Evolutionary conservation across 768 basidiomycete genomes (phyloP).

Genomic region (Suillus placidus): DNA sequence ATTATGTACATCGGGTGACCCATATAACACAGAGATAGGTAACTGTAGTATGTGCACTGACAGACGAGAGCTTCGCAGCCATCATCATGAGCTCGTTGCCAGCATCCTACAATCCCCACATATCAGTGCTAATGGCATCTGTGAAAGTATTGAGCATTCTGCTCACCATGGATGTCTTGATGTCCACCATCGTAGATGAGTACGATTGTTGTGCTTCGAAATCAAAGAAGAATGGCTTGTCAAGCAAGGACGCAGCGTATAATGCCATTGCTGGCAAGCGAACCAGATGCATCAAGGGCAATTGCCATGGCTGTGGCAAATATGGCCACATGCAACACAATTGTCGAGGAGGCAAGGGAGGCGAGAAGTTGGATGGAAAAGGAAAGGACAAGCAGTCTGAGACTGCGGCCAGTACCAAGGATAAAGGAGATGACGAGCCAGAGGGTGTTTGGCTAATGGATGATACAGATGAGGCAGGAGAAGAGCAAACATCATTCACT

Average conservation of each 20-base stretch:
- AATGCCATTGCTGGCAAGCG: background rate
- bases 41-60: conserved; percentile 13
- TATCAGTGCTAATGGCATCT: conserved; percentile 32
- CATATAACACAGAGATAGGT: no score
- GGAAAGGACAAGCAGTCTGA: background rate
- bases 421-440: background rate
- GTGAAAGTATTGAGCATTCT: conserved; percentile 20
- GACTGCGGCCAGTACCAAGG: background rate
- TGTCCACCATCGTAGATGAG: conserved; percentile 16
- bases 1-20: no score
- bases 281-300: background rate
- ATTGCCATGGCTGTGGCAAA: conserved; percentile 12
- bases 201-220: conserved; percentile 18
- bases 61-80: conserved; percentile 34
- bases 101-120: conserved; percentile 34
- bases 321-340: background rate
- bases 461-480: background rate
- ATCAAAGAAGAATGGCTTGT: background rate
- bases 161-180: conserved; percentile 22
- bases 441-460: background rate
- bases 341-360: conserved; percentile 16
- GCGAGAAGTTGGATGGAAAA: background rate
- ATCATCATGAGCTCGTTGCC: conserved; percentile 43
- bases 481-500: background rate
- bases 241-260: conserved; percentile 5